These are phyloP conservation scores for Sarocladium brachiariae DNA, from an alignment of 2,329 filamentous ascomycete genomes.

Conservation along the genomic window DNA sequence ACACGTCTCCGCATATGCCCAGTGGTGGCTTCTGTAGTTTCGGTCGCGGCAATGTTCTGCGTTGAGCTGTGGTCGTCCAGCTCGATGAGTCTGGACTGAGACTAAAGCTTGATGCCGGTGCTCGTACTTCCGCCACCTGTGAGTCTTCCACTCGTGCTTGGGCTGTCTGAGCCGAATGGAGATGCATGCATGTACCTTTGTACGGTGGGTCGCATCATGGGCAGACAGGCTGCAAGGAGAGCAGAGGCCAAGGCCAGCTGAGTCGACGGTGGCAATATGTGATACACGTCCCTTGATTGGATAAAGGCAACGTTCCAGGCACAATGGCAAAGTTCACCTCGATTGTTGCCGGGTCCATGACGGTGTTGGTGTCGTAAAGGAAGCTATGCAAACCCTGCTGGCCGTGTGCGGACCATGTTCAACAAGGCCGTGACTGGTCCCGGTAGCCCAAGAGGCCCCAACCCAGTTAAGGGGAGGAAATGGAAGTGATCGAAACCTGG, in stretches of 20 bases:
- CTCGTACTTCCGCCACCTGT: not conserved
- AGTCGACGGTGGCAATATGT: not conserved
- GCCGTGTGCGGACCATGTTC: too few species aligned
- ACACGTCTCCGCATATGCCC: not conserved
- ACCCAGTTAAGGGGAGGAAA: too few species aligned
- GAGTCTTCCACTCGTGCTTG: not conserved
- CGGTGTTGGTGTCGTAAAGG: not conserved
- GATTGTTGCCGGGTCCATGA: not conserved
- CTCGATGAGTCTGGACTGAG: not conserved
- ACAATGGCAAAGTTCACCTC: not conserved
- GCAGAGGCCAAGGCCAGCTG: not conserved
- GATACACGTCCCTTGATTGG: not conserved
- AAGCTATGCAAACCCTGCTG: too few species aligned
- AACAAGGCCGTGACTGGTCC: too few species aligned
- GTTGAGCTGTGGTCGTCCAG: conserved; percentile 2
- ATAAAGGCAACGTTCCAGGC: not conserved
- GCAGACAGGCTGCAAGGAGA: not conserved
- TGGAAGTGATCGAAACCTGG: too few species aligned
- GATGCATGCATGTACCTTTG: conserved; percentile 1
- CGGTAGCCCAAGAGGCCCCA: too few species aligned
- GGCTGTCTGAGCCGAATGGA: not conserved
- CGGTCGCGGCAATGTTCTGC: conserved; percentile 6
- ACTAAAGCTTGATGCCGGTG: not conserved
- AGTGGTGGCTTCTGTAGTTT: conserved; percentile 2
- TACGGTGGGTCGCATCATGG: conserved; percentile 1